These are phyloP conservation scores for Gossypioides kirkii DNA, from an alignment of 345 rosid genomes.

Conservation along the genomic window DNA sequence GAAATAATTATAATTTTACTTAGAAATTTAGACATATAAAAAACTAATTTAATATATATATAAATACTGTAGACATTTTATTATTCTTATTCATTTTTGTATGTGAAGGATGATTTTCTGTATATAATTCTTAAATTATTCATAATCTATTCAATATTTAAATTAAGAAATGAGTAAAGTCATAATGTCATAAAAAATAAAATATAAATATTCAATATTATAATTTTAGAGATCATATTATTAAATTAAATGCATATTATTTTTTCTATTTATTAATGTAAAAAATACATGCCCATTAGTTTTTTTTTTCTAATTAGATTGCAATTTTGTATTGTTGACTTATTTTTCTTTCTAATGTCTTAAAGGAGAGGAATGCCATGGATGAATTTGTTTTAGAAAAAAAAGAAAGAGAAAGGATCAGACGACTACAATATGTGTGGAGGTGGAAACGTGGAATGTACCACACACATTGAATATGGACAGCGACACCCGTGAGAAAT, in stretches of 20 bases:
- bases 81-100: no score
- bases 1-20: no score
- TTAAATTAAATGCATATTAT: not conserved
- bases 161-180: no score
- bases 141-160: no score
- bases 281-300: not conserved
- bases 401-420: not conserved
- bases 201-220: no score
- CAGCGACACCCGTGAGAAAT: slow-evolving; percentile 11
- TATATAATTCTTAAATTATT: no score
- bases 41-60: no score
- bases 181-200: no score
- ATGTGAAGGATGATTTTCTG: no score
- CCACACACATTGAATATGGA: slow-evolving; percentile 4
- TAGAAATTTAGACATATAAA: no score
- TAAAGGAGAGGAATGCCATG: not conserved
- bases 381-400: not conserved
- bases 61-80: no score
- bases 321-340: not conserved
- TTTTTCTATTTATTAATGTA: not conserved
- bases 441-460: slow-evolving; percentile 2
- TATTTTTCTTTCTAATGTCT: not conserved
- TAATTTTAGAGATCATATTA: not conserved
- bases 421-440: not conserved
- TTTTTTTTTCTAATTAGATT: not conserved